Evolutionary conservation across 2,329 filamentous ascomycete species (phyloP).

Genomic region (Penicillium paneum): DNA sequence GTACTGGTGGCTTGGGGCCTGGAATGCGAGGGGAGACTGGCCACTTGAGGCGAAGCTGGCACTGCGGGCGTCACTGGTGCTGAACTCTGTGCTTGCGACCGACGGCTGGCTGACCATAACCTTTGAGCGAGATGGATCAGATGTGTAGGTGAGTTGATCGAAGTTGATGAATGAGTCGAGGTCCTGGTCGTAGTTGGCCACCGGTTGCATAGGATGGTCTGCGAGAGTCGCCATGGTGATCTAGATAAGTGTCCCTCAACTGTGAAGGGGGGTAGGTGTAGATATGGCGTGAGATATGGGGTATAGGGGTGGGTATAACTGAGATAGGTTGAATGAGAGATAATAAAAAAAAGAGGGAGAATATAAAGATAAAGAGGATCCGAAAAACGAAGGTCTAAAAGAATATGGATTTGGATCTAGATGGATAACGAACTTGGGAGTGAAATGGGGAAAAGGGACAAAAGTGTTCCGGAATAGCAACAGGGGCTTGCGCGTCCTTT

Average conservation of each 20-base stretch:
- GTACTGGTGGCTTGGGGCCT: slow-evolving; percentile 89
- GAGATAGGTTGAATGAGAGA: slow-evolving; percentile 5
- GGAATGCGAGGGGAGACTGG: slow-evolving; percentile 58
- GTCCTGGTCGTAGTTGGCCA: slow-evolving; percentile 42
- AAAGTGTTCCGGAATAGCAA: slow-evolving; percentile 18
- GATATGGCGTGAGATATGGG: neutral
- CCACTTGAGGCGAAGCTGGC: slow-evolving; percentile 36
- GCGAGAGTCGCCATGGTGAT: slow-evolving; percentile 36
- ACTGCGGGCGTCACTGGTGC: slow-evolving; percentile 30
- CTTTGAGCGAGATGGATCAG: slow-evolving; percentile 36
- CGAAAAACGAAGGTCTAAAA: slow-evolving; percentile 9
- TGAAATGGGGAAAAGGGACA: slow-evolving; percentile 13
- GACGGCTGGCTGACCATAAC: slow-evolving; percentile 38
- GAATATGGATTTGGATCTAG: slow-evolving; percentile 12
- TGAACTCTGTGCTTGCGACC: slow-evolving; percentile 36
- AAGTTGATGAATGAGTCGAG: slow-evolving; percentile 49
- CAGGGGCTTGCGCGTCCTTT: slow-evolving; percentile 35
- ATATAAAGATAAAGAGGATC: neutral
- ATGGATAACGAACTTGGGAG: slow-evolving; percentile 17
- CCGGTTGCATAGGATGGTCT: slow-evolving; percentile 34
- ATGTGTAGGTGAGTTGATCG: slow-evolving; percentile 44
- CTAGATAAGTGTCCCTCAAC: neutral
- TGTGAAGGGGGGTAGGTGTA: neutral
- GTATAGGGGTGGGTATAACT: neutral
- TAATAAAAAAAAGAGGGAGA: slow-evolving; percentile 7